Base-by-base conservation (phyloP, 257 asterid species). In the Petunia secreta region DNA sequence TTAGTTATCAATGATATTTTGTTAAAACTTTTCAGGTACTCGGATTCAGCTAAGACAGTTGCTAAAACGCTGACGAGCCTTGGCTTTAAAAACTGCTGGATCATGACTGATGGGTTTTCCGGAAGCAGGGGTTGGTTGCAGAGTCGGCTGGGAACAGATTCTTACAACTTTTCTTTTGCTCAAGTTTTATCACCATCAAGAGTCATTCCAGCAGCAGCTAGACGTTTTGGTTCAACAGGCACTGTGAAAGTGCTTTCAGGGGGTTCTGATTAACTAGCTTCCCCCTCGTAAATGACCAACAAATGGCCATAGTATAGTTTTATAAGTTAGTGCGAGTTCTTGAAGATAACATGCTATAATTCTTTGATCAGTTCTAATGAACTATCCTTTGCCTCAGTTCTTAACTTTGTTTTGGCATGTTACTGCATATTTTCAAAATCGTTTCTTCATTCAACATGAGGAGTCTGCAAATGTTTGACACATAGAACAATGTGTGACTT, bases 81-180 rank as follows among this genome's bases (percentile, higher is more conserved):
- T 3, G 99, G 98, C 75, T 96, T 96, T 84, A 94, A 92, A 87
- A 96, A 90, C 77, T 84, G 88, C 79, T 96, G 98, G 98, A 78
- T 88, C 54, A 89, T 96, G 85, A 67, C 78, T 4, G 98, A 91
- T 87, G 99, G 99, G 77, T 94, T 96, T 91, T 91, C 98, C 0
- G 98, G 99, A 79, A 67, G 97, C 87, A 88, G 86, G 79, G 98
- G 99, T 25, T 96, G 99, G 99, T 79, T 91, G 82, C 98, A 92
- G 86, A 96, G 98, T 84, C 88, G 89, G 9, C 81, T 96, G 36
- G 99, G 98, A 81, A 73, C 94, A 46, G 98, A 96, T 87, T 84
- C 98, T 0, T 90, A 92, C 63, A 94, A 87, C 48, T 6, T 92
- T 5, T 88, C 98, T 7, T 89, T 91, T 59, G 90, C 97, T 11